Evolutionary conservation across 768 basidiomycete genomes (phyloP).

Genomic region (Piloderma croceum): DNA sequence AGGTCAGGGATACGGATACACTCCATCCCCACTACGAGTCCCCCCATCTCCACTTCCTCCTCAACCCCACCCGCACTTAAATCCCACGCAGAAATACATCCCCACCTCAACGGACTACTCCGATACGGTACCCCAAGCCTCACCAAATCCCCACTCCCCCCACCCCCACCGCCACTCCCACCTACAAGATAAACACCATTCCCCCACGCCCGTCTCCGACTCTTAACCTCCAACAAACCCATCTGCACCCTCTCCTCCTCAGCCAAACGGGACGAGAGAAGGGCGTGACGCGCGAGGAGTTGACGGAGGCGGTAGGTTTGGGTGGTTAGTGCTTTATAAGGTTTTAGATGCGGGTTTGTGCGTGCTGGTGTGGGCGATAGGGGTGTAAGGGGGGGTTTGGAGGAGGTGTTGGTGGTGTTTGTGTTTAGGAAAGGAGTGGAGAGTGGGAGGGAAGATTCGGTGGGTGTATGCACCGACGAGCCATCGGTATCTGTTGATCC

Average conservation of each 20-base stretch:
- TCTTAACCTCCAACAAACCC: conserved; percentile 49
- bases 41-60: too few species aligned
- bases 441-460: conserved; percentile 25
- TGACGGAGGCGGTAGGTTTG: conserved; percentile 1
- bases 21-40: too few species aligned
- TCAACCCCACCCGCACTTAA: too few species aligned
- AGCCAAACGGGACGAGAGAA: conserved; percentile 21
- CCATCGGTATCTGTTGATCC: conserved; percentile 41
- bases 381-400: conserved; percentile 21
- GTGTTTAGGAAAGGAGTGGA: conserved; percentile 6
- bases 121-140: too few species aligned
- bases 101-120: too few species aligned
- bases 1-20: too few species aligned
- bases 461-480: conserved; percentile 45
- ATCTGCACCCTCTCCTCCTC: conserved; percentile 36
- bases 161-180: too few species aligned
- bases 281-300: conserved; percentile 13
- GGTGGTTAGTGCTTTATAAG: conserved; percentile 22
- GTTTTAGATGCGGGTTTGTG: neutral
- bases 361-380: conserved; percentile 9
- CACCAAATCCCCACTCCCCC: too few species aligned
- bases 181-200: too few species aligned
- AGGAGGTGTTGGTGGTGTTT: conserved; percentile 3
- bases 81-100: too few species aligned
- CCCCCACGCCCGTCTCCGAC: conserved; percentile 65